These are phyloP conservation scores for Tolypocladium endophyticum DNA, from an alignment of 2,329 filamentous ascomycete genomes.

Conservation along the genomic window DNA sequence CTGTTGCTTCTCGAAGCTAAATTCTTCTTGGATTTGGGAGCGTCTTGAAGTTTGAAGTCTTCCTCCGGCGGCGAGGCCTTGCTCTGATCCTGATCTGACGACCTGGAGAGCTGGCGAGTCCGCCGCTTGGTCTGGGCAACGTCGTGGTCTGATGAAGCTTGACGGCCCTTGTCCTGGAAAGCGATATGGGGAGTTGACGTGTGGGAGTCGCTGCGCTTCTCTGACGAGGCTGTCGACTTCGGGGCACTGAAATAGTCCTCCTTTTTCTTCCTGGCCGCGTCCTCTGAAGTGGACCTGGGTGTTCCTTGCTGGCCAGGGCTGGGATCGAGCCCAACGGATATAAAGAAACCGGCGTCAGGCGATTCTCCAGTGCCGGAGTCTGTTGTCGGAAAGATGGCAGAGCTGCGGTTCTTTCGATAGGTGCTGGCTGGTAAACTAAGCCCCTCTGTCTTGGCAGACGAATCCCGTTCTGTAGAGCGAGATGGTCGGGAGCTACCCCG, in stretches of 20 bases:
- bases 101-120: slow-evolving; percentile 37
- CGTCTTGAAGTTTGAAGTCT: slow-evolving; percentile 71
- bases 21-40: slow-evolving; percentile 53
- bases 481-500: slow-evolving; percentile 41
- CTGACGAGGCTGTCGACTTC: slow-evolving; percentile 27
- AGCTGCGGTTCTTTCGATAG: slow-evolving; percentile 71
- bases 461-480: slow-evolving; percentile 44
- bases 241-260: slow-evolving; percentile 49
- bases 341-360: slow-evolving; percentile 57
- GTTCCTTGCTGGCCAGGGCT: slow-evolving; percentile 48
- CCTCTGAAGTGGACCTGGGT: slow-evolving; percentile 43
- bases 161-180: slow-evolving; percentile 72
- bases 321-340: slow-evolving; percentile 65
- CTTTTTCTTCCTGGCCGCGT: slow-evolving; percentile 37
- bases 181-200: slow-evolving; percentile 76
- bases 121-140: slow-evolving; percentile 40
- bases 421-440: slow-evolving; percentile 63
- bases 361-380: slow-evolving; percentile 38
- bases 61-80: slow-evolving; percentile 23
- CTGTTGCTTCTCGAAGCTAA: slow-evolving; percentile 28
- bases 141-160: slow-evolving; percentile 46
- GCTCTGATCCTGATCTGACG: slow-evolving; percentile 11
- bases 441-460: slow-evolving; percentile 37
- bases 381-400: slow-evolving; percentile 47
- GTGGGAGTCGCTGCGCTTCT: slow-evolving; percentile 38